Evolutionary conservation across 2,329 filamentous ascomycete genomes (phyloP), one percentile per base, ranked within the genome.

Genomic region (Colletotrichum somersetense): DNA sequence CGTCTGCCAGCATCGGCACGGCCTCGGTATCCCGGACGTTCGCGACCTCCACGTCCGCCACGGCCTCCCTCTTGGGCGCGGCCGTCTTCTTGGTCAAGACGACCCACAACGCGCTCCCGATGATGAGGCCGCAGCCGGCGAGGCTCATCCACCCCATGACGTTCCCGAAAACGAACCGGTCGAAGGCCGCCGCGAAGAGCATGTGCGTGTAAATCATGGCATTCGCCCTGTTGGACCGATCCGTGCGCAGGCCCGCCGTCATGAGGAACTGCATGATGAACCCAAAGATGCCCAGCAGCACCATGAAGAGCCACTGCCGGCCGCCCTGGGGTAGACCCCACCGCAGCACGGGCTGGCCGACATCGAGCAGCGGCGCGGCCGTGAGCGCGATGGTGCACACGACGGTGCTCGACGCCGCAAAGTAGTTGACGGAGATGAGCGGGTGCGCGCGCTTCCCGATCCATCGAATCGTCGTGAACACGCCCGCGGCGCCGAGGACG

Each of bases 211-310:
- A 89, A 6, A 89, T 81, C 88, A 90, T 89, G 65, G 85, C 83
- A 20, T 87, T 89, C 10, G 88, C 88, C 55, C 86, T 81, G 75
- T 89, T 89, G 26, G 86, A 87, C 73, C 91, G 92, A 77, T 95
- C 92, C 73, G 91, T 89, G 33, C 92, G 83, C 59, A 98, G 82
- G 0, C 94, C 94, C 0, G 89, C 88, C 1, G 95, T 96, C 23
- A 97, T 84, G n/a, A 97, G 85, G 75, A 94, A 94, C 87, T 97
- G 95, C 89, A 96, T 92, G 30, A 92, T 80, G 78, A 97, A 96
- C 0, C 95, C 95, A 74, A 91, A 91, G 0, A 89, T 77, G 0
- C 93, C 93, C 5, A 97, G 83, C 48, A 91, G 88, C 0, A 91
- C 66, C 20, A 97, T 82, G 50, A 95, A 86, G 0, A 83, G 79